Percentiles rank a stretch among this genome's conserved stretches.
Conservation (phyloP, 352 stramenopile species). For the Globisporangium camurandrum region DNA sequence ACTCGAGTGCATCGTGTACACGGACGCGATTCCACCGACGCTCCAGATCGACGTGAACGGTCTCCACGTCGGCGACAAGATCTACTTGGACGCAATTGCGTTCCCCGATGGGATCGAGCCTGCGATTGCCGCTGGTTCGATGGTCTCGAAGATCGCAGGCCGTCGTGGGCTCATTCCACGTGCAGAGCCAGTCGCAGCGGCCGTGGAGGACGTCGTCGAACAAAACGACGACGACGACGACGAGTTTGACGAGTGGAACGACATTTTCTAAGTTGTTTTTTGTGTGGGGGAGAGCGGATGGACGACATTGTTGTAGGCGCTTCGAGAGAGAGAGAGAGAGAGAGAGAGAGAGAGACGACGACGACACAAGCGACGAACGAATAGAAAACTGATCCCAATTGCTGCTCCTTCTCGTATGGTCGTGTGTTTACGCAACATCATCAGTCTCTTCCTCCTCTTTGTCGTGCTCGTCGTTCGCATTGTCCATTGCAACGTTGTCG, state of each 20-base stretch:
- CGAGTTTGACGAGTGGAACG: constrained; percentile 85
- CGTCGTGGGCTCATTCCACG: constrained; percentile 79
- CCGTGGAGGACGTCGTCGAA: constrained; percentile 60
- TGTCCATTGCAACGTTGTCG: not conserved
- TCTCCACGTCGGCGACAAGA: constrained; percentile 79
- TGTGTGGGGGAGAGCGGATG: not conserved
- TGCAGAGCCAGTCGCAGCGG: constrained; percentile 50
- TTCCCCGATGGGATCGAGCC: constrained; percentile 75
- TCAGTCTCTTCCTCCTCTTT: too few species aligned
- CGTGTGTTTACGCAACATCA: constrained; percentile 6
- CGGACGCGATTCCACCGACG: constrained; percentile 63
- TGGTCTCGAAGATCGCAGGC: constrained; percentile 83
- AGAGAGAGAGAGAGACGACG: not conserved
- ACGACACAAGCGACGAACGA: not conserved
- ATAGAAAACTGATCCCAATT: too few species aligned
- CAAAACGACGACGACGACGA: constrained; percentile 52
- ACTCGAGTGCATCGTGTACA: constrained; percentile 73
- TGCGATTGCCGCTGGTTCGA: constrained; percentile 43
- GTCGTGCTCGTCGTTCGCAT: not conserved
- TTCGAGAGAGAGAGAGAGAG: constrained; percentile 5
- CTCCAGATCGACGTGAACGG: constrained; percentile 83
- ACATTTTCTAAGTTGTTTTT: constrained; percentile 71
- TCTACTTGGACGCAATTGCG: constrained; percentile 66
- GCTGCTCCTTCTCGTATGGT: too few species aligned
- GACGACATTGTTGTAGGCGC: too few species aligned